Evolutionary conservation across 805 yeast genomes (phyloP), one percentile per base, ranked within the genome.

Genomic region (Candida cerambycidarum): DNA sequence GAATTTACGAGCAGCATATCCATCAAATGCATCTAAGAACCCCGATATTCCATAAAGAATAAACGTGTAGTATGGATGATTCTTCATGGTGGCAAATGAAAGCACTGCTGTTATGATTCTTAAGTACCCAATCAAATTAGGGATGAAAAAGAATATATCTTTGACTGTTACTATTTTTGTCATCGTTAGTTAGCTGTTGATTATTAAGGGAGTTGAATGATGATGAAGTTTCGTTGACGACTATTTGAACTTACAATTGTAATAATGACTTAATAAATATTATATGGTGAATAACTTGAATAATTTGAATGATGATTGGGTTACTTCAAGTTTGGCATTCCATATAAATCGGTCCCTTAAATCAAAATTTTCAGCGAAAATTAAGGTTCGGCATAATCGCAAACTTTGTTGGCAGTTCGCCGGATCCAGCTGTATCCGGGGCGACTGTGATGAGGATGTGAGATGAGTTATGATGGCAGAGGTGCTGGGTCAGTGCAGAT

Each of bases 1-100:
- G 61, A 75, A 88, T 56, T 76, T 77, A 50, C 99, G 77, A 4
- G 99, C 99, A 44, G 96, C 95, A 42, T 84, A 82, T 3, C 99
- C 99, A 62, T 93, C 99, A 44, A 89, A 79, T 0, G 99, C 99
- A 65, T 93, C 99, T 48, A 93, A 71, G 43, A 93, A 71, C 54
- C 99, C 95, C 10, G 97, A 89, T 14, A 89, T 71, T 12, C 95
- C 85, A 61, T 93, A 93, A 34, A 89, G 69, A 14, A 79, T 61
- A 31, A 87, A 80, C 39, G 97, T 89, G 59, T 76, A 75, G 43
- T 83, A 67, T 15, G 97, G 99, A 61, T 89, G 93, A 57, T 76
- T 71, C 52, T 78, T 76, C 99, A 93, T 93, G 52, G 85, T 76
- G 48, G 79, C 69, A 50, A 90, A 80, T 30, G 98, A 89, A 32